phyloP scores from a whole-genome alignment of 1,284 basidiomycete genomes.

The Blastosporella zonata region DNA sequence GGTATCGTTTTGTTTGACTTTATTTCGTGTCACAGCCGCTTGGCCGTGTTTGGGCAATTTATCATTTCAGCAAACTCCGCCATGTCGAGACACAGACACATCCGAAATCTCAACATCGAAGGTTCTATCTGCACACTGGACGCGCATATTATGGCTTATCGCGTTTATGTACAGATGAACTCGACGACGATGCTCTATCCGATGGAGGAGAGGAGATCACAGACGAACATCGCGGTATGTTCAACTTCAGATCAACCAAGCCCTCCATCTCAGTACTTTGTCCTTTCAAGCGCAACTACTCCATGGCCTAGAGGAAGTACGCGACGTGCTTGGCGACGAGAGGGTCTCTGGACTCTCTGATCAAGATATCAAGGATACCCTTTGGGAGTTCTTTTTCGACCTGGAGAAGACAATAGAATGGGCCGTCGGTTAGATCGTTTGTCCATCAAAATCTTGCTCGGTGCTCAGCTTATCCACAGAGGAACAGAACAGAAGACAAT shows the following conservation, averaged over 20 bases:
- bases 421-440: slow-evolving; percentile 56
- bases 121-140: slow-evolving; percentile 45
- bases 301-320: slow-evolving; percentile 65
- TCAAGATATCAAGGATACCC: slow-evolving; percentile 70
- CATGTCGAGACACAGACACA: slow-evolving; percentile 89
- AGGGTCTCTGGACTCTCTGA: slow-evolving; percentile 70
- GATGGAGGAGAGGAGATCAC: slow-evolving; percentile 72
- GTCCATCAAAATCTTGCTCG: background rate
- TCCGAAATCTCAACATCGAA: slow-evolving; percentile 86
- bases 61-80: background rate
- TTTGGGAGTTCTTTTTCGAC: slow-evolving; percentile 93
- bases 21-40: slow-evolving; percentile 11
- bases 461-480: slow-evolving; percentile 37
- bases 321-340: slow-evolving; percentile 65
- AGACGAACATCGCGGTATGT: slow-evolving; percentile 65
- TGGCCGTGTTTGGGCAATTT: slow-evolving; percentile 5
- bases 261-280: background rate
- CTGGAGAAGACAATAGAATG: slow-evolving; percentile 74
- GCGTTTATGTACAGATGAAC: slow-evolving; percentile 51
- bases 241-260: background rate
- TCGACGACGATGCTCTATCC: slow-evolving; percentile 69
- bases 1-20: slow-evolving; percentile 14
- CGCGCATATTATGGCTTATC: slow-evolving; percentile 3
- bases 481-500: slow-evolving; percentile 52
- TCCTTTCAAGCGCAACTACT: slow-evolving; percentile 64